Percentiles rank a stretch among this genome's conserved stretches.
These are phyloP conservation scores for Podospora australis DNA, from an alignment of 495 filamentous ascomycete genomes.

Conservation along the genomic window DNA sequence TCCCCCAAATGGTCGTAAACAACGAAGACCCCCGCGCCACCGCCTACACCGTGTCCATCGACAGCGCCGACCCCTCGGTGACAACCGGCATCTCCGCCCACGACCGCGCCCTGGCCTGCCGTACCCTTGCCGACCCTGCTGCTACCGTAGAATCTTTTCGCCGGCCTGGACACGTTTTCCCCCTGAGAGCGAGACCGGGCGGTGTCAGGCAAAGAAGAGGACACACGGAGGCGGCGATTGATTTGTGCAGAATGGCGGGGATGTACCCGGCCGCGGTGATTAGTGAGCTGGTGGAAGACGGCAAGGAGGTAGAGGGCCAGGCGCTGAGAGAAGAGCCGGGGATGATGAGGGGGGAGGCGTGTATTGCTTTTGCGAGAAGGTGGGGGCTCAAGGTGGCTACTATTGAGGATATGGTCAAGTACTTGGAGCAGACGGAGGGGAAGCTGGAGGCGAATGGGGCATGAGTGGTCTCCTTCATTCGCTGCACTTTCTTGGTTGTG, in stretches of 20 bases:
- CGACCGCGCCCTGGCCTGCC: conserved; percentile 77
- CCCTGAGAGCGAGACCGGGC: conserved; percentile 70
- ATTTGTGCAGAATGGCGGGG: conserved; percentile 76
- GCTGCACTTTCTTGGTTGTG: no score
- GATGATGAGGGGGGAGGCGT: conserved; percentile 92
- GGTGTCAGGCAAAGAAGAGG: conserved; percentile 73
- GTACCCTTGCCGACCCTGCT: conserved; percentile 63
- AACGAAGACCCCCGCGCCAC: conserved; percentile 84
- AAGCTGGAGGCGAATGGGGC: conserved; percentile 41
- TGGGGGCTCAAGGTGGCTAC: conserved; percentile 93
- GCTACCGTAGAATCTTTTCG: conserved; percentile 58
- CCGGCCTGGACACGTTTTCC: conserved; percentile 85
- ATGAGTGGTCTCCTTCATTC: no score
- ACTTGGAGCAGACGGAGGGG: conserved; percentile 63
- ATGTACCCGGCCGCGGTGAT: conserved; percentile 74
- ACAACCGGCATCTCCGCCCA: conserved; percentile 88
- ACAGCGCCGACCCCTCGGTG: conserved; percentile 62
- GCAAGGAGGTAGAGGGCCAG: conserved; percentile 52
- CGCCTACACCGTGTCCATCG: conserved; percentile 85
- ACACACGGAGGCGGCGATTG: conserved; percentile 89
- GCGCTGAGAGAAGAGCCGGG: conserved; percentile 55
- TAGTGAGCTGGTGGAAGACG: conserved; percentile 78
- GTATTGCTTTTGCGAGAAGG: conserved; percentile 76
- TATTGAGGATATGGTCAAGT: conserved; percentile 79
- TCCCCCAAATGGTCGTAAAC: conserved; percentile 82